phyloP scores from a whole-genome alignment of 768 basidiomycete genomes.

The Boletus sp. region DNA sequence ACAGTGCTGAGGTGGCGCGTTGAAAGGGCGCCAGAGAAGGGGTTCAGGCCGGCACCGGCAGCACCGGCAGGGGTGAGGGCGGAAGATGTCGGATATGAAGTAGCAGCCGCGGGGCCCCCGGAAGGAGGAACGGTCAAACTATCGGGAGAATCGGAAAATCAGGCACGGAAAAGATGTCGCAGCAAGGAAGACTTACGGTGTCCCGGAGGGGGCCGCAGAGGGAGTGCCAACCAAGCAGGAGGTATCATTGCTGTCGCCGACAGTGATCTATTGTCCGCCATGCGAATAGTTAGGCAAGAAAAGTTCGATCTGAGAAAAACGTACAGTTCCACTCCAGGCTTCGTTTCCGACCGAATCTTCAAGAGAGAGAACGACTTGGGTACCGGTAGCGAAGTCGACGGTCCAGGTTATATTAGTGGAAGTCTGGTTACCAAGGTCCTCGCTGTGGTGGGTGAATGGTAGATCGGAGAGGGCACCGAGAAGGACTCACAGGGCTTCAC shows the following conservation, averaged over 20 bases:
- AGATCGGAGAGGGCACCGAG: background rate
- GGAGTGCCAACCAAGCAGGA: slow-evolving; percentile 34
- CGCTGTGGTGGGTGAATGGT: slow-evolving; percentile 35
- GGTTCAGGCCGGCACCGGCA: slow-evolving; percentile 31
- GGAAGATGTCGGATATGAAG: slow-evolving; percentile 13
- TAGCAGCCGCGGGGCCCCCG: background rate
- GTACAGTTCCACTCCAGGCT: slow-evolving; percentile 62
- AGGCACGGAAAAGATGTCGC: background rate
- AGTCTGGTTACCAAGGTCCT: slow-evolving; percentile 57
- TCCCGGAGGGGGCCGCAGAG: slow-evolving; percentile 2
- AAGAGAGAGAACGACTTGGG: slow-evolving; percentile 48
- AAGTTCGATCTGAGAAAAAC: slow-evolving; percentile 20
- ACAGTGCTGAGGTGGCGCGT: slow-evolving; percentile 20
- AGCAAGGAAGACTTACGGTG: background rate
- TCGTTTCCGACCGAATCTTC: slow-evolving; percentile 53
- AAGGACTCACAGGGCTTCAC: slow-evolving; percentile 50
- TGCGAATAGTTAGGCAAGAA: background rate
- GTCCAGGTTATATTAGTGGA: slow-evolving; percentile 40
- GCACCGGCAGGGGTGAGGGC: slow-evolving; percentile 28
- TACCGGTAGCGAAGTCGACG: slow-evolving; percentile 44
- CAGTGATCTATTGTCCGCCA: slow-evolving; percentile 30
- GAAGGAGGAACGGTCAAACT: slow-evolving; percentile 3
- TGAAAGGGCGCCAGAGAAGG: slow-evolving; percentile 25
- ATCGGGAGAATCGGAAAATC: background rate
- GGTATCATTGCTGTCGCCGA: slow-evolving; percentile 34